phyloP scores from a whole-genome alignment of 176 grass and related monocot genomes.

The Zea luxurians region DNA sequence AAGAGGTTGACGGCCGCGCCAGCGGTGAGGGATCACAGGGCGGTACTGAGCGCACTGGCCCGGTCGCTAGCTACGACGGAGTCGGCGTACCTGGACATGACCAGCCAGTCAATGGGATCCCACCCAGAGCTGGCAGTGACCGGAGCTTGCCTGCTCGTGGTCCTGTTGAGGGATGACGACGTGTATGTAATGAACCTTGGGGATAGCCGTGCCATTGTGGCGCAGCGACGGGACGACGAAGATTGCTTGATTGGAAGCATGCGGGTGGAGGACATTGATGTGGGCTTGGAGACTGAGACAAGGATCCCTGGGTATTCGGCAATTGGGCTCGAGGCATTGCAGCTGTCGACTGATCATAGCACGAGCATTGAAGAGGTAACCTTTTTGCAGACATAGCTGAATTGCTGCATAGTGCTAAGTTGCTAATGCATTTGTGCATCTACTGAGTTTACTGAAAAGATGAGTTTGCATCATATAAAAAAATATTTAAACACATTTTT shows the following conservation, averaged over 20 bases:
- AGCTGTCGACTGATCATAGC: constrained; percentile 83
- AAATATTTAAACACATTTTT: constrained; percentile 8
- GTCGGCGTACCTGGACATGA: constrained; percentile 73
- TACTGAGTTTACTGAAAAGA: not conserved
- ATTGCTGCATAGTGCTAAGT: not conserved
- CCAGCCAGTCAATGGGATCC: constrained; percentile 58
- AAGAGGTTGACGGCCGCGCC: constrained; percentile 37
- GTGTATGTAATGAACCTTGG: constrained; percentile 99
- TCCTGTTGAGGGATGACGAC: constrained; percentile 74
- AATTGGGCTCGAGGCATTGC: constrained; percentile 54
- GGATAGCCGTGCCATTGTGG: constrained; percentile 80
- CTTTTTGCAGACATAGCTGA: constrained; percentile 22
- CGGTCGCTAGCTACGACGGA: constrained; percentile 57
- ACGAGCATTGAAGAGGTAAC: constrained; percentile 82
- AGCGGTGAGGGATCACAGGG: constrained; percentile 53
- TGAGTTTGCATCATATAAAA: not conserved
- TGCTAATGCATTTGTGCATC: constrained; percentile 12
- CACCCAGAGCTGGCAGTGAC: constrained; percentile 87
- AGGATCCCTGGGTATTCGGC: constrained; percentile 32
- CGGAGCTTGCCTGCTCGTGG: constrained; percentile 81
- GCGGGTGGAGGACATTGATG: constrained; percentile 41
- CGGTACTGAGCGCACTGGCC: constrained; percentile 69
- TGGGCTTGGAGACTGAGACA: constrained; percentile 53
- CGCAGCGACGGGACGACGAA: constrained; percentile 41
- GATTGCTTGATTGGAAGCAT: constrained; percentile 32